Base-by-base conservation (phyloP, 2,329 filamentous ascomycete genomes). In the Trichoderma oligosporum region DNA sequence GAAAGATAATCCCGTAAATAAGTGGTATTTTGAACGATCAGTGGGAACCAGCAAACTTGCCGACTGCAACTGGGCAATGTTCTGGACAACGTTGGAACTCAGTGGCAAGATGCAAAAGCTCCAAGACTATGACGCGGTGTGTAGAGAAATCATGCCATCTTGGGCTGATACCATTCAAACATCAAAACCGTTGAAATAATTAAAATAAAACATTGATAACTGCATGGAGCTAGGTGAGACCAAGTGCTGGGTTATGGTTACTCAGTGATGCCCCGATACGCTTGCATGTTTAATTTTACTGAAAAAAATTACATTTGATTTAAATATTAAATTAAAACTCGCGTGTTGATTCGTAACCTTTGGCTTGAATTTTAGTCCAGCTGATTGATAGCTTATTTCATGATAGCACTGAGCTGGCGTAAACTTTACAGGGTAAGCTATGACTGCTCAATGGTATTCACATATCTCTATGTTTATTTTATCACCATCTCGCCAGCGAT, bases 11-110 rank as follows among this genome's bases (percentile, higher is more conserved):
- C 93, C 92, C 0, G 94, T 99, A 4, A 99, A 99, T 69, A 97
- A 97, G 70, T 99, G 94, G 94, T 99, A 99, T 71, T 97, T 97
- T 73, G 94, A 99, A 73, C 81, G 94, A 46, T 90, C 89, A 2
- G 77, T 82, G 46, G 94, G 94, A 0, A 92, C 86, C 2, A 88
- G 86, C 80, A 94, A 95, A 74, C 74, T 99, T 35, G 79, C 82
- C 0, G 84, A 82, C n/a, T 89, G 83, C 44, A 87, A 92, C 64
- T 99, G 94, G 94, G 91, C 91, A 3, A 97, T 97, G 91, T 99
- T 99, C 68, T 99, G 94, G 92, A 99, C 94, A 1, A 94, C 88
- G 1, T 79, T 82, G 0, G 82, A 83, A 45, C 77, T 86, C 56
- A 75, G 83, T 41, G 74, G 82, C 45, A 78, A 81, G 59, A 74